Base-by-base conservation (phyloP, 495 filamentous ascomycete genomes). In the Podospora tetraspora region DNA sequence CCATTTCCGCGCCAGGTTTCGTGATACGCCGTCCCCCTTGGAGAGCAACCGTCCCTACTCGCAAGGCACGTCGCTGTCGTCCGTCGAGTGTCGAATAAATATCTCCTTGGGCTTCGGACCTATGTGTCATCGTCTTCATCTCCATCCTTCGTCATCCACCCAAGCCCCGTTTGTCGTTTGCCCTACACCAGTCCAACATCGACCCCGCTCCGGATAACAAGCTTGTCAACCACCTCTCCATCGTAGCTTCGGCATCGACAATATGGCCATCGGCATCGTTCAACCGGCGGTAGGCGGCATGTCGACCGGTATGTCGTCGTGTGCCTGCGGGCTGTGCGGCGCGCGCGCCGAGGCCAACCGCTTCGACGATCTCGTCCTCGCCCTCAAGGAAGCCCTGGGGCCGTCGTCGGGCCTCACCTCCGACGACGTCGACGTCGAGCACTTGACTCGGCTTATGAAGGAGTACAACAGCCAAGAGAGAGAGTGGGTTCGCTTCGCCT, bases 371-470 rank as follows among this genome's bases (percentile, higher is more conserved):
- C 89, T 96, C 32, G 90, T 96, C 66, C 71, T 85, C 63, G 87
- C 90, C 52, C 87, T 97, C 67, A 91, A 87, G 69, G 77, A 79
- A 19, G 87, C 85, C 43, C 81, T 97, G 0, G 92, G 92, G 0
- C 87, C 92, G 2, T 90, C 86, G 62, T 93, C 90, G 10, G 92
- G 93, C 7, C 86, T 95, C 63, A 86, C 89, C 70, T 94, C 91
- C 37, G 87, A 85, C 27, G 92, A 94, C 74, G 86, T 96, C 65
- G 85, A 96, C 71, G 87, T 91, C 11, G 77, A 86, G 56, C 80
- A 90, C 59, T 82, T 97, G 27, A 83, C 85, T 52, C 76, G 76
- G 8, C 77, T 91, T 68, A 94, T 97, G 92, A 76, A 86, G 59
- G 79, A 80, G 23, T 97, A 97, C 74, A 72, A 77, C 16, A 92